Conservation (phyloP, 208 protist genomes). For the Trypanosoma rangeli region DNA sequence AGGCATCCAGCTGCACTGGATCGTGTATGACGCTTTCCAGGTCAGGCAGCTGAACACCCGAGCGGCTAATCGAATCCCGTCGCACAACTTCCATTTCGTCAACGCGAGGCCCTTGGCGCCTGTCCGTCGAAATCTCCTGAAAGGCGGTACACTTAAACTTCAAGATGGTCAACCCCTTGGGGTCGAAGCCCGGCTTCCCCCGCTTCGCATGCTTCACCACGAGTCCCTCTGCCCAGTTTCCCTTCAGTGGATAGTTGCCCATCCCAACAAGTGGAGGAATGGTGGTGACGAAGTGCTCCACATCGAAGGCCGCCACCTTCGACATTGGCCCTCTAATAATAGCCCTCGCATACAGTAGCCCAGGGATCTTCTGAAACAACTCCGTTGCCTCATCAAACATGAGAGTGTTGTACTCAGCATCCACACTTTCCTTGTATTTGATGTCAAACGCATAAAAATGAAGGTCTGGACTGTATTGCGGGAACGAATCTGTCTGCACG, state of each 20-base stretch:
- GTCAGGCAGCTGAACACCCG: conserved; percentile 73
- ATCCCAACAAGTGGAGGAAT: conserved; percentile 83
- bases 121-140: conserved; percentile 81
- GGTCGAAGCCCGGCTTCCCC: conserved; percentile 59
- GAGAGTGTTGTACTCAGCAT: conserved; percentile 45
- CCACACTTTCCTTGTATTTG: conserved; percentile 55
- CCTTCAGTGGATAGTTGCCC: conserved; percentile 77
- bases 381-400: conserved; percentile 66
- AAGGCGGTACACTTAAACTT: conserved; percentile 90
- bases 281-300: conserved; percentile 79
- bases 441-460: conserved; percentile 91
- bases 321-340: conserved; percentile 76
- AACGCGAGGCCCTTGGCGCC: conserved; percentile 62
- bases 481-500: conserved; percentile 78
- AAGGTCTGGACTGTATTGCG: conserved; percentile 87
- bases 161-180: conserved; percentile 61
- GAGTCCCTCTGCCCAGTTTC: conserved; percentile 84
- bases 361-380: conserved; percentile 70
- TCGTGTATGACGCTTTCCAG: conserved; percentile 68
- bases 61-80: conserved; percentile 40
- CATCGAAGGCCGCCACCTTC: conserved; percentile 81
- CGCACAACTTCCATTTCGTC: conserved; percentile 71
- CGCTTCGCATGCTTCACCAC: conserved; percentile 76
- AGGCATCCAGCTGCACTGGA: conserved; percentile 37
- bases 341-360: conserved; percentile 71